Percentiles rank a stretch among this genome's conserved stretches.
Conservation (phyloP, 140 eudicot species). For the Stevia rebaudiana region DNA sequence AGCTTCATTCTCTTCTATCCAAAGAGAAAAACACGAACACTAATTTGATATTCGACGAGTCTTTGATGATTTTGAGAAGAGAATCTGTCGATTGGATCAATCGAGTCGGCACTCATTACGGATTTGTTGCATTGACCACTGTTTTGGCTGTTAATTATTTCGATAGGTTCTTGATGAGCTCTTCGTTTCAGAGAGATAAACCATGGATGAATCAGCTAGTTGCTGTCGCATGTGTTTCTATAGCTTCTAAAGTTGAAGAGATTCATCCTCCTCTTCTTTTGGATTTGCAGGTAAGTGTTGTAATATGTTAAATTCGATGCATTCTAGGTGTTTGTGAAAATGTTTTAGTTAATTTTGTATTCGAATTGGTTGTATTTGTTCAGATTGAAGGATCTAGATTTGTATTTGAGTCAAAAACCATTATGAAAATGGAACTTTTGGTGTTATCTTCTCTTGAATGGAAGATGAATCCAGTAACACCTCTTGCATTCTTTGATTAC, state of each 20-base stretch:
- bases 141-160: conserved; percentile 74
- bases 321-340: conserved; percentile 36
- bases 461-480: conserved; percentile 91
- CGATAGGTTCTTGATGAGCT: conserved; percentile 55
- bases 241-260: conserved; percentile 97
- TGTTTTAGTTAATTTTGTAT: conserved; percentile 16
- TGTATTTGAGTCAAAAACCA: conserved; percentile 69
- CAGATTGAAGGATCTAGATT: conserved; percentile 68
- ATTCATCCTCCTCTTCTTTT: conserved; percentile 71
- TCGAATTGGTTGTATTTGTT: conserved; percentile 3
- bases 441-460: conserved; percentile 76
- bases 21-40: conserved; percentile 49
- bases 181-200: conserved; percentile 51
- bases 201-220: conserved; percentile 91
- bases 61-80: conserved; percentile 34
- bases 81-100: conserved; percentile 69
- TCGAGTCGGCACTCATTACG: conserved; percentile 52
- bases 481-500: conserved; percentile 72
- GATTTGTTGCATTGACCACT: conserved; percentile 50
- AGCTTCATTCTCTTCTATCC: conserved; percentile 46
- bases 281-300: conserved; percentile 66
- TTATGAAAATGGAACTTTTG: conserved; percentile 86
- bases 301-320: conserved; percentile 10
- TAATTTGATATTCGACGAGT: conserved; percentile 29
- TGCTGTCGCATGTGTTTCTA: conserved; percentile 84